Conservation (phyloP, 495 filamentous ascomycete genomes). For the Hypoxylon trugodes region DNA sequence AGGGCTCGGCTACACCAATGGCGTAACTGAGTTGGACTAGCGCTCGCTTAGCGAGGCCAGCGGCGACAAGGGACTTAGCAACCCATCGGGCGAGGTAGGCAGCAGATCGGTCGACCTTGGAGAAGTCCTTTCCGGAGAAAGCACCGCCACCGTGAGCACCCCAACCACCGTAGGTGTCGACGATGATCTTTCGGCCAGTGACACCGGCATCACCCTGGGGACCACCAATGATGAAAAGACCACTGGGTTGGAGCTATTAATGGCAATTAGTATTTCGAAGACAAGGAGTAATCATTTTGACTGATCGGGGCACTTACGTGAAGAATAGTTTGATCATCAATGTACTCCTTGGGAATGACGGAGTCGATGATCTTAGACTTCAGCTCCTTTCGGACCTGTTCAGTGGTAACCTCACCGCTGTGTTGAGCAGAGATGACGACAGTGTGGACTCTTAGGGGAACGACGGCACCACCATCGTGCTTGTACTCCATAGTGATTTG, state of each 20-base stretch:
- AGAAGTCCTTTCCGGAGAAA: constrained; percentile 99
- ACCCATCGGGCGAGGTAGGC: constrained; percentile 98
- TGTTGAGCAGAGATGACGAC: constrained; percentile 97
- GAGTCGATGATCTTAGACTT: constrained; percentile 96
- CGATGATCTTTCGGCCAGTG: constrained; percentile 99
- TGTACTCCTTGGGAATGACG: constrained; percentile 89
- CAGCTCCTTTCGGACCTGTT: constrained; percentile 92
- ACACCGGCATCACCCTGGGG: constrained; percentile 99
- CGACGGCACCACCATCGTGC: constrained; percentile 92
- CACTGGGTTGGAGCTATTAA: constrained; percentile 88
- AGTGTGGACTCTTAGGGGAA: constrained; percentile 92
- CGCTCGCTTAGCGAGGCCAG: constrained; percentile 86
- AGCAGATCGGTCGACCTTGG: constrained; percentile 98
- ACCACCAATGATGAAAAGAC: constrained; percentile 98
- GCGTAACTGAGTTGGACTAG: constrained; percentile 98
- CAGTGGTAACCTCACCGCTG: constrained; percentile 85
- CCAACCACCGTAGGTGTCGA: constrained; percentile 99
- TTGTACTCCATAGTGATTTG: constrained; percentile 99
- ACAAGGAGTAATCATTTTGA: constrained; percentile 35
- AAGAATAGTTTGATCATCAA: constrained; percentile 92
- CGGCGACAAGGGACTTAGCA: constrained; percentile 94
- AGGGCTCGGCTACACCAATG: constrained; percentile 97
- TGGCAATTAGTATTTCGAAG: constrained; percentile 1
- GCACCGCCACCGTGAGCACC: constrained; percentile 99
- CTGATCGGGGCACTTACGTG: constrained; percentile 66